Base-by-base conservation (phyloP, 768 basidiomycete species). In the Omphalotus guepiniiformis region DNA sequence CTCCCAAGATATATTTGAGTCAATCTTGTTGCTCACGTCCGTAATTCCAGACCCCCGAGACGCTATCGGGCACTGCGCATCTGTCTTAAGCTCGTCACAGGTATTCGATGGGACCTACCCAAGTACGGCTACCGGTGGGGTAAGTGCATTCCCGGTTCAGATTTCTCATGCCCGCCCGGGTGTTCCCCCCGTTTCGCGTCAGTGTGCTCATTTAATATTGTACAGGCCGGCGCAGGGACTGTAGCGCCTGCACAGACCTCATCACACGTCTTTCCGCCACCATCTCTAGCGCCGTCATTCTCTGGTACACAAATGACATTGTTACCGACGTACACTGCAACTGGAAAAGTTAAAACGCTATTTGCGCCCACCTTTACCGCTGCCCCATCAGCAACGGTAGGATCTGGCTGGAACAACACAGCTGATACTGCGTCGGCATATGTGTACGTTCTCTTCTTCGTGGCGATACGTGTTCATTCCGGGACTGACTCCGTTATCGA, bases 381-480 rank as follows among this genome's bases (percentile, higher is more conserved):
- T 25, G 76, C 76, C 8, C 75, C 78, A 18, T 71, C 71, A 25
- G 70, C 73, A 4, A 62, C 56, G 25, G 78, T 77, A 4, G 93
- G 92, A 3, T 69, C 66, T 28, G 93, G 93, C 32, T 95, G 93
- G 93, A 68, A 69, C 47, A 84, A 92, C 59, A 51, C 78, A 13
- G 66, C 69, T 3, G 93, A 95, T 65, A 82, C 70, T 9, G 72
- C 61, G 9, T 60, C 66, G 22, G 82, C 80, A 21, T 80, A 74
- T 58, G 80, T 79, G 73, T 74, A 58, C 47, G 73, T 15, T 18
- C 34, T 25, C 27, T 15, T 35, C 50, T 49, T 29, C 43, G 8
- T 15, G 44, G 41, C 30, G 19, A 30, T 15, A 16, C 27, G 23
- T 41, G 15, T 36, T 9, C 9, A 18, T 8, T 9, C 29, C 26